Conservation (phyloP, 129 eudicot genomes). For the Tanacetum coccineum region DNA sequence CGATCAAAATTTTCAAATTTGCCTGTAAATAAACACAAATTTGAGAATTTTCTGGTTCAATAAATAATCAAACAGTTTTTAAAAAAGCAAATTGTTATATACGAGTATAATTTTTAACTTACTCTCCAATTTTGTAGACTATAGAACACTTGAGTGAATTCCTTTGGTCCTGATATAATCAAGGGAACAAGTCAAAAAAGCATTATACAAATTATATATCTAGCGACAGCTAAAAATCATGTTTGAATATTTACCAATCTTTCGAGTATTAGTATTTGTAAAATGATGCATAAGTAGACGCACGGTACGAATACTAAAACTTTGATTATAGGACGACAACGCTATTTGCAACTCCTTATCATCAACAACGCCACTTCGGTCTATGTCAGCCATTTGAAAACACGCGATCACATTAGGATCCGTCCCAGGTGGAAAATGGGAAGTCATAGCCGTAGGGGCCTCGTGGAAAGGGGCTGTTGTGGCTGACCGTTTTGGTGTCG, state of each 20-base stretch:
- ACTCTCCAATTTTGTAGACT: conserved; percentile 91
- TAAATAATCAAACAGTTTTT: not conserved
- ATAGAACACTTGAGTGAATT: conserved; percentile 58
- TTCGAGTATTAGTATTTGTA: conserved; percentile 52
- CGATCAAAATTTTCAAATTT: conserved; percentile 67
- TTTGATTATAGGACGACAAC: conserved; percentile 59
- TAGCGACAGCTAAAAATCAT: not conserved
- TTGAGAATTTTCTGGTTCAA: not conserved
- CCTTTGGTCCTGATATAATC: conserved; percentile 61
- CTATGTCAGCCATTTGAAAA: conserved; percentile 66
- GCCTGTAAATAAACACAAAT: conserved; percentile 23
- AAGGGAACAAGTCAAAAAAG: not conserved
- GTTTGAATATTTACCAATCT: conserved; percentile 38
- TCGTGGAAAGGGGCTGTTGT: conserved; percentile 22
- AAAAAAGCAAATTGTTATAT: not conserved
- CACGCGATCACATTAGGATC: conserved; percentile 68
- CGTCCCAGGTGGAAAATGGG: conserved; percentile 74
- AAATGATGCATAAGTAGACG: conserved; percentile 76
- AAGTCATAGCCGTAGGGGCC: conserved; percentile 33
- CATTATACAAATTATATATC: too few species aligned
- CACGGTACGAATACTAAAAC: conserved; percentile 67
- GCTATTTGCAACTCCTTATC: conserved; percentile 73
- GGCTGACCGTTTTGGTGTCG: conserved; percentile 6
- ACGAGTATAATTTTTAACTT: conserved; percentile 9
- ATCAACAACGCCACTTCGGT: conserved; percentile 73